A percentile compares a stretch with the other conserved stretches of the same genome.
Conservation (phyloP, 257 asterid genomes). For the Oldenlandia corymbosa region DNA sequence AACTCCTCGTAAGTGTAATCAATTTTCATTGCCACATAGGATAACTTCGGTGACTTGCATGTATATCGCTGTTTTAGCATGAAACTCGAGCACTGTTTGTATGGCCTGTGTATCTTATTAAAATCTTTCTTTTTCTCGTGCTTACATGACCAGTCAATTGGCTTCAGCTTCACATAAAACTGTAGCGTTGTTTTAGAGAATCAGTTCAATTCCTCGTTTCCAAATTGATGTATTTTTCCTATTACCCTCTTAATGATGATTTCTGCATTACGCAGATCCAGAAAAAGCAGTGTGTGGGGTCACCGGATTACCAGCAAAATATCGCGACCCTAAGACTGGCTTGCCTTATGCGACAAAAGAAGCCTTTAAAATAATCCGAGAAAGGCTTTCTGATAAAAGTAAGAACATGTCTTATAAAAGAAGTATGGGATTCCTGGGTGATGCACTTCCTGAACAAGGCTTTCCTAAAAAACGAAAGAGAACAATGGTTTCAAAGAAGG, state of each 20-base stretch:
- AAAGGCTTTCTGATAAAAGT: constrained; percentile 48
- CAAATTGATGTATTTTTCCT: neutral
- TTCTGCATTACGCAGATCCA: constrained; percentile 48
- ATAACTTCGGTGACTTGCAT: neutral
- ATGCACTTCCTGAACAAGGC: constrained; percentile 47
- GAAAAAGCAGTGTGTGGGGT: constrained; percentile 73
- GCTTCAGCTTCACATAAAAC: no score
- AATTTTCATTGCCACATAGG: neutral
- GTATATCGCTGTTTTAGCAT: neutral
- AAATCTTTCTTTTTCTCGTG: neutral
- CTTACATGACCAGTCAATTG: neutral
- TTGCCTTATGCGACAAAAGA: constrained; percentile 89
- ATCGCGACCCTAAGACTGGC: constrained; percentile 87
- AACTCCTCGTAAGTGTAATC: constrained; percentile 44
- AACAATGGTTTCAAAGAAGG: constrained; percentile 34
- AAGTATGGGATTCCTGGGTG: constrained; percentile 40
- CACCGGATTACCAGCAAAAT: constrained; percentile 88
- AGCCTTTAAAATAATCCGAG: constrained; percentile 79
- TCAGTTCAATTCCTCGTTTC: neutral
- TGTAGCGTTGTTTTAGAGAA: no score
- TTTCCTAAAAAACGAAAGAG: constrained; percentile 60
- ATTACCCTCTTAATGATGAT: neutral
- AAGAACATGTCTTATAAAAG: constrained; percentile 33
- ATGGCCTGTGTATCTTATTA: neutral
- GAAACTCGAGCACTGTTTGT: no score